These are phyloP conservation scores for Penicillium nucicola DNA, from an alignment of 495 filamentous ascomycete genomes.

Conservation along the genomic window DNA sequence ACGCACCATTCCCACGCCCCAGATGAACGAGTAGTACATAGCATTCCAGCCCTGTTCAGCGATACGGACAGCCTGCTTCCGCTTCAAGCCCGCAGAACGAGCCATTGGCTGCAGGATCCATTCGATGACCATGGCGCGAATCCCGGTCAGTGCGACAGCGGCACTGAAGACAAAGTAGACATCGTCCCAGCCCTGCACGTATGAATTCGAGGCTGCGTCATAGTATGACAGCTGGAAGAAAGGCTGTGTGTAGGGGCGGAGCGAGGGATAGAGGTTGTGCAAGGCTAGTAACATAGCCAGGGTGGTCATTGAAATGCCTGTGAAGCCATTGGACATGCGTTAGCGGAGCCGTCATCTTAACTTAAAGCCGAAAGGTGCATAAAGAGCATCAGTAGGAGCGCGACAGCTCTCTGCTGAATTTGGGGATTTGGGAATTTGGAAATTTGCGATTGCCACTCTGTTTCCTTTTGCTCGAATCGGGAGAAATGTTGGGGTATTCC, in stretches of 20 bases:
- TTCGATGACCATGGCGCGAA: slow-evolving; percentile 83
- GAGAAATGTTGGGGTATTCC: slow-evolving; percentile 7
- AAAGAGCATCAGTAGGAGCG: neutral
- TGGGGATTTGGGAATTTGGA: too few species aligned
- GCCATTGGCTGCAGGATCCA: slow-evolving; percentile 79
- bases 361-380: neutral
- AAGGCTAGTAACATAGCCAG: slow-evolving; percentile 72
- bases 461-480: neutral
- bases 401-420: neutral
- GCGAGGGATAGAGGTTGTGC: slow-evolving; percentile 75
- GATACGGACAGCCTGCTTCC: slow-evolving; percentile 74
- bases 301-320: slow-evolving; percentile 76
- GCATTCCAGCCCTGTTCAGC: slow-evolving; percentile 92
- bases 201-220: slow-evolving; percentile 60
- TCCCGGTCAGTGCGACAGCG: slow-evolving; percentile 78
- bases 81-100: slow-evolving; percentile 61
- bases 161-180: slow-evolving; percentile 74
- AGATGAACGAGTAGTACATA: slow-evolving; percentile 75
- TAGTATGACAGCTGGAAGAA: slow-evolving; percentile 87
- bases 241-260: slow-evolving; percentile 72
- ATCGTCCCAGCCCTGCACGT: slow-evolving; percentile 76
- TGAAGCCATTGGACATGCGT: slow-evolving; percentile 10
- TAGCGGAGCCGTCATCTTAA: slow-evolving; percentile 11
- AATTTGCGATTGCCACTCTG: neutral
- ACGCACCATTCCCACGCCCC: slow-evolving; percentile 81